Base-by-base conservation (phyloP, 2,329 filamentous ascomycete genomes). In the Phyllosticta citribraziliensis region DNA sequence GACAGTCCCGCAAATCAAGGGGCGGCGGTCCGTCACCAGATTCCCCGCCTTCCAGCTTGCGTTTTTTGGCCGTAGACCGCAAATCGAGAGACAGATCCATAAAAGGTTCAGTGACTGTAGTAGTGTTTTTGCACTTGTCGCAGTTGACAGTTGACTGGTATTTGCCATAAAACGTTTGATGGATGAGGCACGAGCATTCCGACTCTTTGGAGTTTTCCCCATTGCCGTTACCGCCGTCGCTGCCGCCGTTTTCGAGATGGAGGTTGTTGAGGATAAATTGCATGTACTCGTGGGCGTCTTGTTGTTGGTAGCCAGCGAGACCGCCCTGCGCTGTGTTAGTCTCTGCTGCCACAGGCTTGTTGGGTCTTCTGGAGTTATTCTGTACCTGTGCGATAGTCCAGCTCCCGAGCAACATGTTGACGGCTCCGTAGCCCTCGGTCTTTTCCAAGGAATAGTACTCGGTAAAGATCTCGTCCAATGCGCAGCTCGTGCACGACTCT, bases 251-350 rank as follows among this genome's bases (percentile, higher is more conserved):
- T 51, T 91, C 79, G 10, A 77, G 85, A 70, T 97, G 93, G 17
- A 99, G 81, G 68, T 94, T 89, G 76, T 97, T 93, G 40, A 95
- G 88, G 35, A 97, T 83, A 70, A 96, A 97, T 71, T 96, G 91
- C 73, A 97, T 95, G 75, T 96, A 97, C 72, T 97, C 93, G 71
- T 97, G 93, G 0, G 93, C 93, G 70, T 97, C 93, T 76, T 97
- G 93, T 74, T 97, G 93, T 69, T 92, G 90, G 68, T 95, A 96
- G 11, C 92, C 94, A 1, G 93, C 90, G 22, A 80, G 69, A 19
- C 40, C 40, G 74, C 72, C 72, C 74, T 52, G 8, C 5, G 17
- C 3, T 20, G 10, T 10, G 25, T 60, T 5, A 60, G 58, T 33
- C 54, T 22, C 2, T 24, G 24, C 9, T 40, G 17, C 14, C 8